phyloP scores from a whole-genome alignment of 441 rosid genomes.

The Populus tomentosa region DNA sequence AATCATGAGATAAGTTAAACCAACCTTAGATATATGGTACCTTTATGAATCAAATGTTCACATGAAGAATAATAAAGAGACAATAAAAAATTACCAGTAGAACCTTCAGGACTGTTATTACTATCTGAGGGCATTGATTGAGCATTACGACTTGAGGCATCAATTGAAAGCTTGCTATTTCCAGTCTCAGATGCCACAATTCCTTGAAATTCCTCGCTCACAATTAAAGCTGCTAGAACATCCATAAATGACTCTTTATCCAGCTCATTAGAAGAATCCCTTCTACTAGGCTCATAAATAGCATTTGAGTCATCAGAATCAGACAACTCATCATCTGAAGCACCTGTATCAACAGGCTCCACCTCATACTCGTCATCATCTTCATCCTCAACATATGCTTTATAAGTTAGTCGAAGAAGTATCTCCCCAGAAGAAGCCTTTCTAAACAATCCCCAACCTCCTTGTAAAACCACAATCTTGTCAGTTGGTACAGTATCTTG shows the following conservation, averaged over 20 bases:
- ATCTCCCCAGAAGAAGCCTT: constrained; percentile 78
- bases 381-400: constrained; percentile 96
- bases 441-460: constrained; percentile 75
- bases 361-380: constrained; percentile 62
- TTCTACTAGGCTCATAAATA: constrained; percentile 27
- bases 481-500: constrained; percentile 95
- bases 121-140: constrained; percentile 35
- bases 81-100: constrained; percentile 20
- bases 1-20: constrained; percentile 3
- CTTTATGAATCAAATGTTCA: not conserved
- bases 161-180: constrained; percentile 40
- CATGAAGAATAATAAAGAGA: not conserved
- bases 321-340: constrained; percentile 71
- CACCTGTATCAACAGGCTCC: constrained; percentile 41
- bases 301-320: constrained; percentile 58
- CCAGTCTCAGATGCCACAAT: constrained; percentile 88
- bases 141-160: constrained; percentile 28
- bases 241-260: constrained; percentile 89
- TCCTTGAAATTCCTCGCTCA: constrained; percentile 97
- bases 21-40: constrained; percentile 4
- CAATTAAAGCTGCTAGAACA: constrained; percentile 85
- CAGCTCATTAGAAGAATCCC: constrained; percentile 32
- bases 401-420: constrained; percentile 83
- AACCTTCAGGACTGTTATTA: constrained; percentile 30
- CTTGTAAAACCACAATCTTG: constrained; percentile 58